A percentile compares a stretch with the other conserved stretches of the same genome.
These are phyloP conservation scores for Triadica sebifera DNA, from an alignment of 345 rosid species.

Conservation along the genomic window DNA sequence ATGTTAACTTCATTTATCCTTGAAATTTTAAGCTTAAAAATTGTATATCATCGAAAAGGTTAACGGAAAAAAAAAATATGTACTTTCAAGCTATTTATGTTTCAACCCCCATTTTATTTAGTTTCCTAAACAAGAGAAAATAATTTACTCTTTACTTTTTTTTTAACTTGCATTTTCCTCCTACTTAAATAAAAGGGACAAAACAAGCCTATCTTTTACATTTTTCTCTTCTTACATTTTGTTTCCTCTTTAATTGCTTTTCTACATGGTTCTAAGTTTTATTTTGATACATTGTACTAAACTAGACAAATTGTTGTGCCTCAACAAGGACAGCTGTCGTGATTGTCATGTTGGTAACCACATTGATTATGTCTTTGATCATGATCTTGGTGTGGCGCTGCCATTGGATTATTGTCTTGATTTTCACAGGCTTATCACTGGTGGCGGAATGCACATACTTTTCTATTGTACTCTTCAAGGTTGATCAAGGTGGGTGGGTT, in stretches of 20 bases:
- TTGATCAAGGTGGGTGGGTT: constrained; percentile 30
- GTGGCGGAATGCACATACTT: constrained; percentile 28
- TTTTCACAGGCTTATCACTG: constrained; percentile 24
- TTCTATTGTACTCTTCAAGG: constrained; percentile 32
- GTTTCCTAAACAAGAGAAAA: too few relatives aligned
- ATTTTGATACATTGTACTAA: constrained; percentile 9
- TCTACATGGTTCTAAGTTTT: too few relatives aligned
- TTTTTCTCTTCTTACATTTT: not conserved
- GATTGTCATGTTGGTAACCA: constrained; percentile 31
- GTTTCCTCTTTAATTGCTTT: not conserved
- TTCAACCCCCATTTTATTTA: too few relatives aligned
- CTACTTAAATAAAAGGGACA: not conserved
- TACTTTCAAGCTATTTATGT: too few relatives aligned
- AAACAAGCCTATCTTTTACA: not conserved
- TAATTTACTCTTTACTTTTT: too few relatives aligned
- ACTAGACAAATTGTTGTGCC: not conserved
- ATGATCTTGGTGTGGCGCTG: constrained; percentile 32
- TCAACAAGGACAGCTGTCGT: constrained; percentile 33
- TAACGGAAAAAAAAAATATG: too few relatives aligned
- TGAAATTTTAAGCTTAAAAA: too few relatives aligned
- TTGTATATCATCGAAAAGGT: too few relatives aligned
- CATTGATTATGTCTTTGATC: constrained; percentile 25
- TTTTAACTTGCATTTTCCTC: not conserved
- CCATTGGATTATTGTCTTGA: constrained; percentile 27
- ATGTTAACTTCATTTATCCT: too few relatives aligned